Percentiles rank a stretch among this genome's conserved stretches.
These are phyloP conservation scores for Trametes cubensis DNA, from an alignment of 768 basidiomycete genomes.

Conservation along the genomic window DNA sequence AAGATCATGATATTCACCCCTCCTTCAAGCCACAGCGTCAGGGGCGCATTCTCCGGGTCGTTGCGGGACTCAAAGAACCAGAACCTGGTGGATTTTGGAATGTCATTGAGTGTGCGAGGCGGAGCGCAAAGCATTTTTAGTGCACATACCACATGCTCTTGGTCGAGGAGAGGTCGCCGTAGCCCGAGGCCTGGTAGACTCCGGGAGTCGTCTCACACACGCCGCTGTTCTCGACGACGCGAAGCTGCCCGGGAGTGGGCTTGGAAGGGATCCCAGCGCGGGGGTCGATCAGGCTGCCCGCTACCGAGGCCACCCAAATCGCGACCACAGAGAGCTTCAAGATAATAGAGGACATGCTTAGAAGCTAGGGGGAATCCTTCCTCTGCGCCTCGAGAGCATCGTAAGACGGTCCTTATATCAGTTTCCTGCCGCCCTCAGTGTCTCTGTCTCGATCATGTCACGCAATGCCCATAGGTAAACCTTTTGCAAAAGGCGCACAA, in stretches of 20 bases:
- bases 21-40: conserved; percentile 70
- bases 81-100: conserved; percentile 57
- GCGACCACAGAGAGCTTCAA: neutral
- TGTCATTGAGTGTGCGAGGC: too few relatives aligned
- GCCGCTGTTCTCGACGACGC: conserved; percentile 60
- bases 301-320: neutral
- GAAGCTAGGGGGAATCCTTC: neutral
- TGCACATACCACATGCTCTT: conserved; percentile 57
- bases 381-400: neutral
- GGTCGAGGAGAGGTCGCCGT: conserved; percentile 56
- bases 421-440: neutral
- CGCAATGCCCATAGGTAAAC: too few relatives aligned
- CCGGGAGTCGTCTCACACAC: conserved; percentile 64
- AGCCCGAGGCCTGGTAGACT: conserved; percentile 63
- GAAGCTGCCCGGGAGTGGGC: conserved; percentile 48
- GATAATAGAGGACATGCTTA: neutral
- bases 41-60: conserved; percentile 60
- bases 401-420: neutral
- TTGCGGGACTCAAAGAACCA: conserved; percentile 69
- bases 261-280: conserved; percentile 4
- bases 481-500: too few relatives aligned
- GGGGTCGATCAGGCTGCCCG: neutral
- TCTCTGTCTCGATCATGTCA: neutral
- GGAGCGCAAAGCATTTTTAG: too few relatives aligned
- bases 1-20: conserved; percentile 32